Evolutionary conservation across 2,329 filamentous ascomycete species (phyloP), one percentile per base, ranked within the genome.

Genomic region (Cladophialophora yegresii): DNA sequence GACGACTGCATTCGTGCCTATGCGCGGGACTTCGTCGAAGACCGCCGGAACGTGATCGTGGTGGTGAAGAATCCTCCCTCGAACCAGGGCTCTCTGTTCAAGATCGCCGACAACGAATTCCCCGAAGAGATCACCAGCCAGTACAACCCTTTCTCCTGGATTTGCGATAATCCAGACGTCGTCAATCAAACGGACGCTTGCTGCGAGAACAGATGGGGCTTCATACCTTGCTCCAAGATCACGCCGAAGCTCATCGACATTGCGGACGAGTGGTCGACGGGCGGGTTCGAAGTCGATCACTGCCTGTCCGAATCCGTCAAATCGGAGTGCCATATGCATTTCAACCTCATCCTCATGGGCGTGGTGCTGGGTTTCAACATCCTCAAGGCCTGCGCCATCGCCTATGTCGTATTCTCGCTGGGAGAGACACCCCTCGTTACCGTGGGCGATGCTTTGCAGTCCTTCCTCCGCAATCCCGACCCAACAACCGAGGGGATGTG

Each of bases 361-460:
- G 68, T 70, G 5, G 69, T 72, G 22, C 56, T 71, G 50, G 54
- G 45, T 12, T 71, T 69, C 61, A 72, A 72, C 49, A 43, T 67
- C 26, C 28, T 70, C 51, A 72, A 72, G 50, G 61, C 67, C 22
- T 22, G 67, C 20, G 63, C 54, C n/a, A 70, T 72, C 40, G 60
- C 50, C n/a, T 64, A 65, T 40, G 59, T 70, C 4, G 62, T 63
- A 3, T 63, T 69, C 36, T 62, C 53, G 47, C 40, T 62, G 12
- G 60, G 68, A 28, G 58, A 61, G 8, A 32, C 66, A 1, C 71
- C 75, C 1, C 65, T 77, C 2, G 66, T 75, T 28, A 77, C 76
- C 0, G 69, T 75, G 1, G 77, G 77, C 5, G 77, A 78, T 65
- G 75, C 74, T 0, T 72, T 79, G 10, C 70, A 73, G 8, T 77